Percentiles rank a stretch among this genome's conserved stretches.
These are phyloP conservation scores for Scedosporium aurantiacum DNA, from an alignment of 2,329 filamentous ascomycete genomes.

Conservation along the genomic window DNA sequence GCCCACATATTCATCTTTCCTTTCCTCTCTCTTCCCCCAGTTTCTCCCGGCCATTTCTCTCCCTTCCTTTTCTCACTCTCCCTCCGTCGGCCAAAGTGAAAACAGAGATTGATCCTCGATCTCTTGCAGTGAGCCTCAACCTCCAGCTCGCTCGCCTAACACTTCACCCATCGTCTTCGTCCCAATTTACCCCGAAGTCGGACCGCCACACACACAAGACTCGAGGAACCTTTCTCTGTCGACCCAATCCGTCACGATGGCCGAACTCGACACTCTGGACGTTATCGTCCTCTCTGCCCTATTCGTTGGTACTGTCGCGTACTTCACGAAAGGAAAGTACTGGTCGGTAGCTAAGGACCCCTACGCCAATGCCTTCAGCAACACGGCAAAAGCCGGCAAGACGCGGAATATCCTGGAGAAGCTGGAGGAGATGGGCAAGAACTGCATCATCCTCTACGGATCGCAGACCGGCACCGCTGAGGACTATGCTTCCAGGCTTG, in stretches of 20 bases:
- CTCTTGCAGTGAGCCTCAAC: background rate
- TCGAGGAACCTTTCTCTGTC: background rate
- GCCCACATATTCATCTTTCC: background rate
- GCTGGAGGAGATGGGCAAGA: conserved; percentile 90
- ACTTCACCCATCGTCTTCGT: background rate
- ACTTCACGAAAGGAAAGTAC: conserved; percentile 94
- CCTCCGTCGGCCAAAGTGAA: background rate
- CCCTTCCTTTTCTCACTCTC: background rate
- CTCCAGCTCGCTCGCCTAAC: background rate
- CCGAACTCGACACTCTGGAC: conserved; percentile 92
- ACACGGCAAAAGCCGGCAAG: conserved; percentile 66
- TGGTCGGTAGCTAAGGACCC: conserved; percentile 86
- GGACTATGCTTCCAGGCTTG: conserved; percentile 90
- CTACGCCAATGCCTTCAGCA: conserved; percentile 65
- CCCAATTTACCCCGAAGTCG: background rate
- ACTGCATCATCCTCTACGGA: conserved; percentile 96
- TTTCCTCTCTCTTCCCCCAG: background rate
- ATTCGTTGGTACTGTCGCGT: conserved; percentile 78
- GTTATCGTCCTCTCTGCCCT: conserved; percentile 80
- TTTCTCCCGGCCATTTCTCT: background rate
- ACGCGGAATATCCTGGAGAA: conserved; percentile 90
- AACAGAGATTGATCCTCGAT: background rate
- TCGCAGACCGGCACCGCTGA: conserved; percentile 98
- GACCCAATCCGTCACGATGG: conserved; percentile 49
- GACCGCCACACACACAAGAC: background rate